Evolutionary conservation across 129 eudicot genomes (phyloP).

Genomic region (Solidago caesia): DNA sequence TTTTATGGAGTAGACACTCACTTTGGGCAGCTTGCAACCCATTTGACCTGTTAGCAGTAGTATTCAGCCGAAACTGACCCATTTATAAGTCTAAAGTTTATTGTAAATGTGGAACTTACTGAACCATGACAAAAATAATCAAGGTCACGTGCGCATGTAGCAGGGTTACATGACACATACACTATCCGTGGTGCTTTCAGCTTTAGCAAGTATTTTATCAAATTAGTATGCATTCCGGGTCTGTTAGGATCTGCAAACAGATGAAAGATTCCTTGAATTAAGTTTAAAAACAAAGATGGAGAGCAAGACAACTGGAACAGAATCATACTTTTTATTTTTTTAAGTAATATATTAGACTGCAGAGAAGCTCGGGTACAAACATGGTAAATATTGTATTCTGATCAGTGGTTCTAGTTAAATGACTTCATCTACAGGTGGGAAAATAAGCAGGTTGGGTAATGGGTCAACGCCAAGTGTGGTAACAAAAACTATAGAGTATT

Average conservation of each 20-base stretch:
- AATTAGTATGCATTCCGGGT: slow-evolving; percentile 93
- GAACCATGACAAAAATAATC: slow-evolving; percentile 94
- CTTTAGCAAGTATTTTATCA: slow-evolving; percentile 73
- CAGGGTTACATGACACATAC: slow-evolving; percentile 95
- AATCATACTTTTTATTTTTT: not conserved
- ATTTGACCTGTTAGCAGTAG: not conserved
- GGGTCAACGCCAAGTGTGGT: too few species aligned
- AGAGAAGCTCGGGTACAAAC: not conserved
- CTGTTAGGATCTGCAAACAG: slow-evolving; percentile 81
- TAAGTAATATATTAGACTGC: not conserved
- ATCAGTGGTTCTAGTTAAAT: not conserved
- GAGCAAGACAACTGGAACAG: not conserved
- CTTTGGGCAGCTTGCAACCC: not conserved
- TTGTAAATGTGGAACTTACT: slow-evolving; percentile 39
- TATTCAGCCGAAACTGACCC: not conserved
- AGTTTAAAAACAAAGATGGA: not conserved
- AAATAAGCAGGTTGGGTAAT: too few species aligned
- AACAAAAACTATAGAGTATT: not conserved
- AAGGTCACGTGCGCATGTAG: slow-evolving; percentile 98
- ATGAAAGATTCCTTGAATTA: slow-evolving; percentile 2
- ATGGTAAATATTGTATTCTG: not conserved
- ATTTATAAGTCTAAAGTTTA: slow-evolving; percentile 4
- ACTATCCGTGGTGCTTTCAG: slow-evolving; percentile 64
- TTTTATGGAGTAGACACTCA: not conserved
- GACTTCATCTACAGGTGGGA: not conserved